Base-by-base conservation (phyloP, 2,329 filamentous ascomycete genomes). In the Cladobotryum protrusum region DNA sequence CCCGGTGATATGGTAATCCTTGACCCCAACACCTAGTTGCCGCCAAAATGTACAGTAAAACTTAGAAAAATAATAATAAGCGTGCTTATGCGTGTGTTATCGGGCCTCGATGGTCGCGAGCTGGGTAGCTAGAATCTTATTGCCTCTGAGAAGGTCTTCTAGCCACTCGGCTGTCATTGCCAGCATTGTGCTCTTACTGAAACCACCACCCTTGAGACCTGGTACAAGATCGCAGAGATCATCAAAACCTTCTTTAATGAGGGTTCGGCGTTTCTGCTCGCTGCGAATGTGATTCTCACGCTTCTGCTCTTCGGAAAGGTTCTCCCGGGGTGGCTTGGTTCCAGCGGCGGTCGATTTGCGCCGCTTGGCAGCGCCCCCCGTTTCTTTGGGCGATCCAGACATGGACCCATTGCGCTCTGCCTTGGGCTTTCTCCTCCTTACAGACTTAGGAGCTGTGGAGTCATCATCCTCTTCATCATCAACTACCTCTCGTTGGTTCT, bases 201-300 rank as follows among this genome's bases (percentile, higher is more conserved):
- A 84, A 1, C 86, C 86, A 8, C 86, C 86, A 20, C 81, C 83
- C 49, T 78, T 79, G 11, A 95, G 74, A 14, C 83, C 85, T 0
- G 90, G 89, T 0, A 95, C 87, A 18, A 95, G 73, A 24, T 82
- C 76, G 56, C 81, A 81, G n/a, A 95, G 70, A 51, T 92, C 86
- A 40, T 90, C 86, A 59, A 92, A 95, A 0, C 88, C 88, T 56
- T 87, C 79, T 62, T 89, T 86, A 60, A 92, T 92, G 43, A 90
- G 73, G 20, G 88, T 89, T 43, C 89, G 78, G 33, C 90, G 79
- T 67, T 93, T 95, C 69, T 95, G 88, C 63, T 95, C 89, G 47
- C 89, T 93, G 47, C 84, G 77, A 56, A 95, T 93, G 62, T 95
- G 89, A 58, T 96, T 95, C 60, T 84, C 85, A 42, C 88, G 77